phyloP scores from a whole-genome alignment of 2,329 filamentous ascomycete species.

The Colletotrichum sp. region DNA sequence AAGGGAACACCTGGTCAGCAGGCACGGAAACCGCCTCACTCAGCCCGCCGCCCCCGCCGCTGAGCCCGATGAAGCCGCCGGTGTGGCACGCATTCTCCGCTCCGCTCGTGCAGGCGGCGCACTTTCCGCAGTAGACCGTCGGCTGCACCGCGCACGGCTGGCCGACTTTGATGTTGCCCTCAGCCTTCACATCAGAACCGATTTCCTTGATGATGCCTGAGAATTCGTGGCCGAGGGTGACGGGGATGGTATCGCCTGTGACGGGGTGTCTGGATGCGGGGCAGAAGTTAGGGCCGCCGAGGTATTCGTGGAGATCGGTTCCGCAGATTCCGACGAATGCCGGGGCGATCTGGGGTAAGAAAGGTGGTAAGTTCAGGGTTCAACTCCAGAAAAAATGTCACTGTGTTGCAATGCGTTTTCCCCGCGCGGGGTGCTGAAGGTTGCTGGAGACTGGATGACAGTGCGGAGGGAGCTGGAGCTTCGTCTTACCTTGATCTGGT shows the following conservation, averaged over 20 bases:
- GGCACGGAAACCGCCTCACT: conserved; percentile 57
- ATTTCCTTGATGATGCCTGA: conserved; percentile 63
- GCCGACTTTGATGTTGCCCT: conserved; percentile 48
- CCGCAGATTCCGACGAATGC: conserved; percentile 38
- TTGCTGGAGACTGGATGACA: neutral
- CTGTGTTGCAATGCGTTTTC: neutral
- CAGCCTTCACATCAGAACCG: neutral
- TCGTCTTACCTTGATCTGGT: conserved; percentile 46
- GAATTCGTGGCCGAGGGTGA: conserved; percentile 69
- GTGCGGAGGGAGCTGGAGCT: neutral
- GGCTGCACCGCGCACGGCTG: conserved; percentile 63
- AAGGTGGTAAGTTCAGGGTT: neutral
- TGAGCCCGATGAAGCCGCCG: conserved; percentile 46
- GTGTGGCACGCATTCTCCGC: conserved; percentile 36
- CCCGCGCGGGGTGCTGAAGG: neutral
- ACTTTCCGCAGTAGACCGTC: conserved; percentile 59
- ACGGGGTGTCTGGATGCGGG: conserved; percentile 54
- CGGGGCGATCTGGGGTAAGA: conserved; percentile 26
- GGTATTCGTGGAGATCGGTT: conserved; percentile 37
- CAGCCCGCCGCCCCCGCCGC: conserved; percentile 56
- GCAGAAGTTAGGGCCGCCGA: conserved; percentile 32
- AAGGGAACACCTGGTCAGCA: conserved; percentile 45
- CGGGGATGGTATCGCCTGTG: conserved; percentile 59
- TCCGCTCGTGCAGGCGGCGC: conserved; percentile 55
- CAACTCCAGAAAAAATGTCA: neutral